Base-by-base conservation (phyloP, 2,329 filamentous ascomycete genomes). In the Clarireedia paspali region DNA sequence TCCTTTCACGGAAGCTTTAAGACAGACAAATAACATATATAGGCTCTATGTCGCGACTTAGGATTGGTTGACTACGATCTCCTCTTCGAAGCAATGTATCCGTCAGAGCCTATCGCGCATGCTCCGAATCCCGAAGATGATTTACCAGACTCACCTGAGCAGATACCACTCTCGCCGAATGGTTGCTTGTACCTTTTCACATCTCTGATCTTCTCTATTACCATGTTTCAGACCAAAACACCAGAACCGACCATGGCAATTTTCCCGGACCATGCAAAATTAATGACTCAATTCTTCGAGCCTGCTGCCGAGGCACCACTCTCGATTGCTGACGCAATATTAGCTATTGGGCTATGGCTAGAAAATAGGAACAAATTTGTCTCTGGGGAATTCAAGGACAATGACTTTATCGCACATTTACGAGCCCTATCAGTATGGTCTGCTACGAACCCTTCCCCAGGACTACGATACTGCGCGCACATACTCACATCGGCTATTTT, bases 171-270 rank as follows among this genome's bases (percentile, higher is more conserved):
- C 2, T 84, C 83, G 0, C 78, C 78, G 1, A 77, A 78, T 5
- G 84, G 84, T 4, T 73, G 79, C 24, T 70, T 84, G 12, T 83
- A 80, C 60, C 71, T 87, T 38, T 71, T 82, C 15, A 78, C 80
- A 6, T 85, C 84, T 67, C 82, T 79, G 72, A 73, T 85, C 44
- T 84, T 86, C 62, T 81, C 83, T 0, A 75, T 80, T 0, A 76
- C 82, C 17, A 71, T 86, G 4, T 87, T 87, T 62, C 75, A 79
- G 46, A 77, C 82, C 5, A 74, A 80, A 60, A 75, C 77, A 50
- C 73, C 77, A 12, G 68, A 71, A 44, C 82, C 82, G 2, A 72
- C 76, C 5, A 74, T 85, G 57, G 67, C 76, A 63, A 75, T 85
- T 59, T 83, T 87, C 61, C 83, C 84, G 0, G 76, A 83, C 34